Percentiles rank a stretch among this genome's conserved stretches.
These are phyloP conservation scores for Scolecobasidium constrictum DNA, from an alignment of 2,329 filamentous ascomycete species.

Conservation along the genomic window DNA sequence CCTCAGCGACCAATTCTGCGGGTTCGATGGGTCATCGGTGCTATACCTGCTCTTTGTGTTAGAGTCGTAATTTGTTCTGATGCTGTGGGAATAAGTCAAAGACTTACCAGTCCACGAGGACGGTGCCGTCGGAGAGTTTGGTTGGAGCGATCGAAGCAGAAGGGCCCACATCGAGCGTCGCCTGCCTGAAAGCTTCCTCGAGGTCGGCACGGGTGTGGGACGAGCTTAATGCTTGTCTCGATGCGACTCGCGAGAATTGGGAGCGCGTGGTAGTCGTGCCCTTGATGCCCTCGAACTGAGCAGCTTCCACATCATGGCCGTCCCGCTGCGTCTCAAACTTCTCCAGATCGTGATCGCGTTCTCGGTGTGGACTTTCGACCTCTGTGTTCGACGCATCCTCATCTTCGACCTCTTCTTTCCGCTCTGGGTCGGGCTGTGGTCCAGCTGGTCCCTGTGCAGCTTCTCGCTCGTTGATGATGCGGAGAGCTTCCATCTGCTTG, in stretches of 20 bases:
- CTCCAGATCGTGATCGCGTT: neutral
- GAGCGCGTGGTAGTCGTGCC: slow-evolving; percentile 10
- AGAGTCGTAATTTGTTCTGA: too few species aligned
- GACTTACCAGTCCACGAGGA: slow-evolving; percentile 35
- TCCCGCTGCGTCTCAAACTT: slow-evolving; percentile 7
- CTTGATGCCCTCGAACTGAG: slow-evolving; percentile 14
- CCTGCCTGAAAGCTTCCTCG: slow-evolving; percentile 26
- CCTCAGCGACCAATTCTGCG: slow-evolving; percentile 19
- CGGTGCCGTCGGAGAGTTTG: slow-evolving; percentile 24
- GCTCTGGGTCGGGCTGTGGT: slow-evolving; percentile 2
- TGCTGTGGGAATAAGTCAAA: too few species aligned
- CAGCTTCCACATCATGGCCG: neutral
- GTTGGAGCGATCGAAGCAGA: slow-evolving; percentile 24
- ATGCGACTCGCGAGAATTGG: slow-evolving; percentile 25
- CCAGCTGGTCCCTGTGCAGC: neutral
- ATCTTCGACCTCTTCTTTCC: slow-evolving; percentile 2
- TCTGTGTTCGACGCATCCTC: neutral
- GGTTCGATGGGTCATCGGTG: slow-evolving; percentile 39
- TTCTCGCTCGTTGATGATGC: neutral
- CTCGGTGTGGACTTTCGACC: neutral
- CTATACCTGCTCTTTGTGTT: too few species aligned
- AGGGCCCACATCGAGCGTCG: slow-evolving; percentile 23
- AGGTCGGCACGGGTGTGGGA: slow-evolving; percentile 28
- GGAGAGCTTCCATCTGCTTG: neutral
- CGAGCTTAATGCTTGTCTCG: slow-evolving; percentile 23